Evolutionary conservation across 768 basidiomycete genomes (phyloP), one percentile per base, ranked within the genome.

Genomic region (Suillus placidus): DNA sequence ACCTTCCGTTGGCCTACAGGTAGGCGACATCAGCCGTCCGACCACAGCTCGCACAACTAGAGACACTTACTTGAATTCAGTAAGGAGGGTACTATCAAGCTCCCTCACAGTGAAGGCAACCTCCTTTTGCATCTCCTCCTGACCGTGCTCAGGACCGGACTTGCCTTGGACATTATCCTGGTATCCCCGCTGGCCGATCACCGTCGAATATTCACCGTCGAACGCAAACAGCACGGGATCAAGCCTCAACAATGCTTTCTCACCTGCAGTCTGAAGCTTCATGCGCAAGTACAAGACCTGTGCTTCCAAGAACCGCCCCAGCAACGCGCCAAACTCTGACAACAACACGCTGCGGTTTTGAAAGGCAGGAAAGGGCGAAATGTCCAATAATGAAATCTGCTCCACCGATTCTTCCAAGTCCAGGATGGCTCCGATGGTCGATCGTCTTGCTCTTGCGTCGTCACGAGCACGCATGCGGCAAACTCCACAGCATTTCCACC

Each of bases 401-500:
- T 30, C 35, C 54, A 56, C 47, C 4, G 62, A 37, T 14, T 56
- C 38, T 49, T 60, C 49, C 32, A 61, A 62, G 26, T 62, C 61
- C 13, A 62, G 18, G 26, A 12, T 37, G 18, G 12, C 56, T 66
- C 32, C 45, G 26, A 30, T 52, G 58, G 35, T n/a, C 30, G 61
- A 61, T 20, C 45, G 58, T 45, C 14, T 64, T 0, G 67, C 64
- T 45, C 64, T 64, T 0, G 68, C 62, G 1, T 61, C 38, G 2
- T 51, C 66, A 42, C 73, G 71, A 6, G 72, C 64, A 16, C 32
- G 61, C n/a, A 66, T 61, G n/a, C 78, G 78, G 67, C 83, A 84
- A 1, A 68, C 51, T n/a, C 67, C 62, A 51, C 85, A 86, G 60
- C 75, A 74, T 62, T 80, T 79, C 76, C 76, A 80, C 3, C 55